These are phyloP conservation scores for Neopestalotiopsis sp. DNA, from an alignment of 2,329 filamentous ascomycete species.

Conservation along the genomic window DNA sequence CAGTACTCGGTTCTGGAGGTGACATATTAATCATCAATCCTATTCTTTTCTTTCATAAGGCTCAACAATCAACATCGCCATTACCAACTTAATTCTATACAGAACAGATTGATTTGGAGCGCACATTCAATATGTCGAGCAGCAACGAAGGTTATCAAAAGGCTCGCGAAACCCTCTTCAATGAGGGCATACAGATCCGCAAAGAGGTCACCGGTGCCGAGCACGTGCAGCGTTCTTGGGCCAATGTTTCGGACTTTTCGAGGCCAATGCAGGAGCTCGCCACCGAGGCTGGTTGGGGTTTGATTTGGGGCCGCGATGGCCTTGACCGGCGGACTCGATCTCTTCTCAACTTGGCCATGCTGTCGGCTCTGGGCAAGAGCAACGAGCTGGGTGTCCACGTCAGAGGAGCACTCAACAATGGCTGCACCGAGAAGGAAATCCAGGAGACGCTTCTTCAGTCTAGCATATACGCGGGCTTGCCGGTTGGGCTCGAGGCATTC, in stretches of 20 bases:
- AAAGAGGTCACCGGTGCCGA: constrained; percentile 14
- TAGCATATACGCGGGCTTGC: constrained; percentile 14
- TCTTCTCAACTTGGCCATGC: constrained; percentile 15
- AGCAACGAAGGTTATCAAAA: background rate
- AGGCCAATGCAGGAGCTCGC: constrained; percentile 18
- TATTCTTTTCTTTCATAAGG: background rate
- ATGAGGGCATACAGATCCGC: constrained; percentile 15
- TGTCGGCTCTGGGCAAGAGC: constrained; percentile 15
- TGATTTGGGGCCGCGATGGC: constrained; percentile 15
- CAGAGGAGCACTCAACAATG: constrained; percentile 13
- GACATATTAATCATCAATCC: background rate
- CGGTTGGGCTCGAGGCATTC: constrained; percentile 15
- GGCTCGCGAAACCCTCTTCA: constrained; percentile 11
- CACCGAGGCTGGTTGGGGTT: constrained; percentile 17
- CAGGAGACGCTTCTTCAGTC: constrained; percentile 17
- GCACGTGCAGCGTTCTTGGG: constrained; percentile 18
- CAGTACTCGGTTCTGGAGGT: background rate
- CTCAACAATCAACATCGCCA: background rate
- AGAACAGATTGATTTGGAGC: background rate
- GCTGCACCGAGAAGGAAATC: constrained; percentile 14
- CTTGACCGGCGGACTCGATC: constrained; percentile 16
- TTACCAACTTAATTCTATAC: background rate
- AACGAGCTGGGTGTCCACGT: constrained; percentile 17
- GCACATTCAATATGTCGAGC: constrained; percentile 1
- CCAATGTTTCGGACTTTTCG: constrained; percentile 14